Evolutionary conservation across 2,329 filamentous ascomycete species (phyloP), one percentile per base, ranked within the genome.

Genomic region (Talaromyces funiculosus): DNA sequence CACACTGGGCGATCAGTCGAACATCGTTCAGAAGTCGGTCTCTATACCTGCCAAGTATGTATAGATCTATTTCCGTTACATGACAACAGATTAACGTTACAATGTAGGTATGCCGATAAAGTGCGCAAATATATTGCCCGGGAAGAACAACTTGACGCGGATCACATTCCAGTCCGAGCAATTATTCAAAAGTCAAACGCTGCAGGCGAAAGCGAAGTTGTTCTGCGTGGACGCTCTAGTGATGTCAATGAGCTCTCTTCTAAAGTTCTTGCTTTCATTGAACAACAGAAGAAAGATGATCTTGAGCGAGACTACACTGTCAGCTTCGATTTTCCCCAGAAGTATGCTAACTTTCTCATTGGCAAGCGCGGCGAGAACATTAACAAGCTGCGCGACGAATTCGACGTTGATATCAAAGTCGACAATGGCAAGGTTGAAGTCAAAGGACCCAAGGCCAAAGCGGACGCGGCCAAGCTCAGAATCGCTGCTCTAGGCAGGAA

Each of bases 371-470:
- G 86, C 56, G 84, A 87, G 68, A 88, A 88, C 72, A 87, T 89
- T 73, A 86, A 85, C 71, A 85, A 86, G 67, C 77, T 88, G 49
- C 83, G 86, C 33, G 86, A 89, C 43, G 86, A 88, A 69, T 86
- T 86, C 62, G 86, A 89, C 69, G 86, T 89, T 51, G 85, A 88
- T 62, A 88, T 99, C 64, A 92, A 97, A 76, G 88, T 97, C 40
- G 87, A 95, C 66, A 90, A 97, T 68, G 94, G 94, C 66, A 92
- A 92, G 77, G 91, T 97, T 54, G 91, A 96, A 75, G 86, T 99
- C 67, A 97, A 95, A 81, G 94, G 95, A 26, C 93, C 94, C 54
- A 90, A 95, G 78, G 90, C 91, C 55, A 97, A 97, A 82, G 91
- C 92, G 1, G 92, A 96, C 73, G 86, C 86, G 54, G 91, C 90